These are phyloP conservation scores for Geosmithia putterillii DNA, from an alignment of 2,329 filamentous ascomycete species.

Conservation along the genomic window DNA sequence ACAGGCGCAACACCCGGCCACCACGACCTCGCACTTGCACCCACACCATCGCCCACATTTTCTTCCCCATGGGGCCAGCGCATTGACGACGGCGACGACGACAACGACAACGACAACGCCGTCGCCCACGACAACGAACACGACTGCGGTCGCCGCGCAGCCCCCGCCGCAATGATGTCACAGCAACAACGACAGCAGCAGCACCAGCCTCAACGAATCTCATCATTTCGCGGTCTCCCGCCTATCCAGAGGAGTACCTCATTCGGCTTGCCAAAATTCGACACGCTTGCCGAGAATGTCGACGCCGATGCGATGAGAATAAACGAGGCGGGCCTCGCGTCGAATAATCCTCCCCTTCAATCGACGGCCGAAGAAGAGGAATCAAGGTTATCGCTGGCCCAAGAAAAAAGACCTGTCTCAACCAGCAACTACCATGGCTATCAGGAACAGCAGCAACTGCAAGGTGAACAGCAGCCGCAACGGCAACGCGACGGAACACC, in stretches of 20 bases:
- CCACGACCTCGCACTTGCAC: background rate
- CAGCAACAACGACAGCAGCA: background rate
- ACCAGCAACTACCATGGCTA: background rate
- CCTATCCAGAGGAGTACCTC: constrained; percentile 46
- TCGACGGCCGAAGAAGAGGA: background rate
- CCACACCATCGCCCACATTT: background rate
- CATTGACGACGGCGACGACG: background rate
- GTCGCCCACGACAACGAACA: background rate
- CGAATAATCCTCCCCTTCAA: background rate
- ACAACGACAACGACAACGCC: background rate
- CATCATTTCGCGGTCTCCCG: constrained; percentile 45
- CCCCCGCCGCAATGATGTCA: constrained; percentile 5
- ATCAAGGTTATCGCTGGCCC: background rate
- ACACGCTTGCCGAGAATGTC: background rate
- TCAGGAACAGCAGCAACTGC: background rate
- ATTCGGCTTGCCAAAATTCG: constrained; percentile 29
- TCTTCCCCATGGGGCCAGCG: background rate
- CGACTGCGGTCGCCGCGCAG: constrained; percentile 3
- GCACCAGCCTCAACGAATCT: constrained; percentile 21
- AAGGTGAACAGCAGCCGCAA: constrained; percentile 4
- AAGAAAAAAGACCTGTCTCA: background rate
- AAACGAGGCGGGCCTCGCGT: constrained; percentile 1
- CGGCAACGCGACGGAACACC: no score
- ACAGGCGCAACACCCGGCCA: background rate
- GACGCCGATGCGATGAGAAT: background rate